Conservation (phyloP, 805 yeast genomes). For the Komagataella kurtzmanii region DNA sequence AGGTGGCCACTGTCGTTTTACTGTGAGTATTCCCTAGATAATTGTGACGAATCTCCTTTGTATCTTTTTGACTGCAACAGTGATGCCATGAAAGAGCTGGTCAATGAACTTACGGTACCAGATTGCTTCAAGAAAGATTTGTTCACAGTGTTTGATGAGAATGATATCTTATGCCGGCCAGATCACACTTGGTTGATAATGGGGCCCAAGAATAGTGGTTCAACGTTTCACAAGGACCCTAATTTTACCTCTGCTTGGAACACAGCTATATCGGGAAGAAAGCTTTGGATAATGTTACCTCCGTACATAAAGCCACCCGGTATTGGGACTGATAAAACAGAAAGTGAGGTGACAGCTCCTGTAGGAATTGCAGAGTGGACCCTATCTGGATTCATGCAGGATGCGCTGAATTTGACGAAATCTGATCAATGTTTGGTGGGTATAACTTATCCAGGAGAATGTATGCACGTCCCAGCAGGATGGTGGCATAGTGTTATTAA, state of each 20-base stretch:
- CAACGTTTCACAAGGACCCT: conserved; percentile 90
- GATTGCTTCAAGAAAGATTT: conserved; percentile 41
- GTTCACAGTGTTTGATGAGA: conserved; percentile 36
- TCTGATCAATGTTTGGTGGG: conserved; percentile 41
- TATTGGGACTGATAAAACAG: conserved; percentile 59
- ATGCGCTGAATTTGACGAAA: conserved; percentile 39
- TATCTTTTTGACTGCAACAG: conserved; percentile 78
- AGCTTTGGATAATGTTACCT: conserved; percentile 84
- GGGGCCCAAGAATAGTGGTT: conserved; percentile 75
- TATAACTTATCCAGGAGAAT: conserved; percentile 69
- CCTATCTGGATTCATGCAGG: conserved; percentile 66
- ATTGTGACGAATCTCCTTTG: conserved; percentile 72
- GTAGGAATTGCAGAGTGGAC: conserved; percentile 93
- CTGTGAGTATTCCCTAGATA: conserved; percentile 41
- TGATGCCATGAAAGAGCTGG: conserved; percentile 44
- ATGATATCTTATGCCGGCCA: conserved; percentile 44
- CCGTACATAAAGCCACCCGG: conserved; percentile 75
- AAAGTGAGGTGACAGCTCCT: conserved; percentile 84
- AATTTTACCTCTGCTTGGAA: conserved; percentile 90
- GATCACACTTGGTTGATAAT: conserved; percentile 88
- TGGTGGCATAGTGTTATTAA: conserved; percentile 98
- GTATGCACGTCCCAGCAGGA: conserved; percentile 84
- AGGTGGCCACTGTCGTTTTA: conserved; percentile 62
- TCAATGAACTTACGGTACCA: conserved; percentile 42
- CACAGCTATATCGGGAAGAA: conserved; percentile 57